Evolutionary conservation across 306 rosid species (phyloP), one percentile per base, ranked within the genome.

Genomic region (Begonia loranthoides): DNA sequence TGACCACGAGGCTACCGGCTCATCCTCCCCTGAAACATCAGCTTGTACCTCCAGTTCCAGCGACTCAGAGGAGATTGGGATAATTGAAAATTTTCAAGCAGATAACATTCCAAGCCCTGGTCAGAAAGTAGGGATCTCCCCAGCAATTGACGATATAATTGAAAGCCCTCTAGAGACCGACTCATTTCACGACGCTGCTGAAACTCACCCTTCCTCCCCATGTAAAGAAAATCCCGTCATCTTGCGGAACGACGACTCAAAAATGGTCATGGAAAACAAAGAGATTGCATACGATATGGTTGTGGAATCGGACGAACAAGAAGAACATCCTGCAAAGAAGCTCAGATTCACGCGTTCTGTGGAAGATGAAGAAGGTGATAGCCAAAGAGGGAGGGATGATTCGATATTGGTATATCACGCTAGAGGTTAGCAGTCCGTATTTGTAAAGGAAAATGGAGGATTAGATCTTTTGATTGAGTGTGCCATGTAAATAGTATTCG

Each of bases 321-420:
- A 67, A 65, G 64, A 78, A 61, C 81, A 16, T 13, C 69, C 87
- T 59, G 74, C 81, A 3, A 83, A 87, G 69, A 76, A 64, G 67
- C 62, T 58, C 55, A 67, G 75, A 54, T 65, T 56, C 48, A 58
- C 69, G 2, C 52, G 39, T 1, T 1, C 64, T 34, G 17, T 3
- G 9, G 62, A 72, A 57, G 65, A 45, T 41, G 65, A 51, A 38
- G 57, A 48, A 15, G 21, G 41, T n/a, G 50, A 28, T 16, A 16
- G 49, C 6, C 4, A 13, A 13, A 17, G 58, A n/a, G n/a, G n/a
- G n/a, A n/a, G n/a, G n/a, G n/a, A n/a, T n/a, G n/a, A n/a, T n/a
- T n/a, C n/a, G n/a, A 56, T 47, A 65, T 46, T 44, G 44, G n/a
- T n/a, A 5, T 13, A 16, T 9, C 36, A 36, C 22, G 22, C 22